Evolutionary conservation across 352 stramenopile species (phyloP).

Genomic region (Pythium plurisporium): DNA sequence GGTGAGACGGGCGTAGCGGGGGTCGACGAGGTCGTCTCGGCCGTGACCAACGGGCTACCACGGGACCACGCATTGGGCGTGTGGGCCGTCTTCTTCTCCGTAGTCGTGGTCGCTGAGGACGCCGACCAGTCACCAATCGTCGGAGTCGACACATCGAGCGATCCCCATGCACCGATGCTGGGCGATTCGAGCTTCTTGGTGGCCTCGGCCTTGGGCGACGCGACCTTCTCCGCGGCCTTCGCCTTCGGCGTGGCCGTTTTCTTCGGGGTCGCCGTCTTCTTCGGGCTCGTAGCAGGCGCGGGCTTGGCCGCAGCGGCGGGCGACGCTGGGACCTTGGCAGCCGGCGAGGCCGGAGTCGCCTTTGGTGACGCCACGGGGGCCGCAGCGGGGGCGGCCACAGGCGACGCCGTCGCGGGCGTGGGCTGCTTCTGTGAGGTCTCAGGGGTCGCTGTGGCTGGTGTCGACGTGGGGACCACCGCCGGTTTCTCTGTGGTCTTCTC

Average conservation of each 20-base stretch:
- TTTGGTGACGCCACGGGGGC: background rate
- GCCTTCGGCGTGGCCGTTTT: constrained; percentile 16
- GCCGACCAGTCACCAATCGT: constrained; percentile 64
- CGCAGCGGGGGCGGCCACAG: background rate
- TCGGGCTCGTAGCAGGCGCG: constrained; percentile 4
- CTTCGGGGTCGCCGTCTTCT: constrained; percentile 20
- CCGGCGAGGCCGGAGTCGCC: background rate
- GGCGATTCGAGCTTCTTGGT: constrained; percentile 41
- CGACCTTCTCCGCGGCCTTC: constrained; percentile 18
- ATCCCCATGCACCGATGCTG: constrained; percentile 56
- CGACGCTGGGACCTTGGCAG: background rate
- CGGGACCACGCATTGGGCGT: constrained; percentile 67
- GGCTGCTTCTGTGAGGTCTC: background rate
- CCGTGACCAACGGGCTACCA: constrained; percentile 49
- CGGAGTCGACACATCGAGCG: constrained; percentile 58
- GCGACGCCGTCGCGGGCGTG: background rate
- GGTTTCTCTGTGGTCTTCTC: background rate
- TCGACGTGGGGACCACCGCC: background rate
- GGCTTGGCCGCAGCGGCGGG: background rate
- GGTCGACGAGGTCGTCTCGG: constrained; percentile 28
- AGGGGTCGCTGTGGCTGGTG: background rate
- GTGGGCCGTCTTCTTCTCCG: constrained; percentile 43
- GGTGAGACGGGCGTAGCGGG: constrained; percentile 54
- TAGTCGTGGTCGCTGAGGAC: constrained; percentile 20
- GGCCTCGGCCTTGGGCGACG: constrained; percentile 19